Evolutionary conservation across 202 grass and related monocot genomes (phyloP), one percentile per base, ranked within the genome.

Genomic region (Bolboschoenoplectus hybrid): DNA sequence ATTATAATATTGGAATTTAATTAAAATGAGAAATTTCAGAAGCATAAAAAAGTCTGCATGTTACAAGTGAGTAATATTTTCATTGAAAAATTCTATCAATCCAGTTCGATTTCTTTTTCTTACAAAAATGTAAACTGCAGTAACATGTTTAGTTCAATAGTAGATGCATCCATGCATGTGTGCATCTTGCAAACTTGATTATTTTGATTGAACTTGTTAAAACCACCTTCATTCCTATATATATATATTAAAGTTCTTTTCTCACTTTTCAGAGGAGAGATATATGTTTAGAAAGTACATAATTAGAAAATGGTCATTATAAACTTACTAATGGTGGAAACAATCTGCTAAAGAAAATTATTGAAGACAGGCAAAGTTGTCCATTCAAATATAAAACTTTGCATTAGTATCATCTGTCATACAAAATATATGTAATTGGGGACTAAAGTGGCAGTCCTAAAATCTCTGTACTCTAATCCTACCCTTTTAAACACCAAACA

Each of bases 401-500:
- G 4, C 11, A 16, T 14, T n/a, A 58, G 55, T 58, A 58, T 58
- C 64, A 67, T 67, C 35, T 9, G 11, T 32, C 34, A 10, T 50
- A 49, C 43, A 85, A 50, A 88, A 81, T 77, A 82, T 71, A 12
- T 56, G 64, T 63, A 74, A 47, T 74, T 6, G 4, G 69, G 34
- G 65, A n/a, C 38, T 49, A 45, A 68, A 32, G 60, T 26, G 65
- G 19, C 62, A 45, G 47, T 36, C 17, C 6, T 41, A 45, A 41
- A 3, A 39, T 40, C 40, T 61, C 7, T 60, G 40, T 82, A 6
- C 16, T 49, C 39, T 65, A 49, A 26, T 36, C 41, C 61, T 65
- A 63, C 77, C 39, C 5, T 82, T 34, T 67, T 35, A 67, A 2
- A 43, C 26, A 67, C 7, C 5, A 13, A 83, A 26, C 39, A 49